Percentiles rank a stretch among this genome's conserved stretches.
Conservation (phyloP, 257 asterid species). For the Forsythia viridissima region DNA sequence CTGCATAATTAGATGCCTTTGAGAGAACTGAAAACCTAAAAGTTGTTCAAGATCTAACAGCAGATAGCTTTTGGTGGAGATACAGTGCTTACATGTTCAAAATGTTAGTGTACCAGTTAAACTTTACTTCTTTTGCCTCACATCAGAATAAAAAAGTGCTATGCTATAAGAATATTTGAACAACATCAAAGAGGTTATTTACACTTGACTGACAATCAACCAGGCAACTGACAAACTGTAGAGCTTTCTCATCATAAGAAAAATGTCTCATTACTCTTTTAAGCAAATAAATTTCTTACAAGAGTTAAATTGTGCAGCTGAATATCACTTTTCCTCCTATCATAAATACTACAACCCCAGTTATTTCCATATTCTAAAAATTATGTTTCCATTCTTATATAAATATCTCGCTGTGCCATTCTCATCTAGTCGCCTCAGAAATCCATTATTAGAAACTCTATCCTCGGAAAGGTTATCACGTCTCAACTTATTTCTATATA, state of each 20-base stretch:
- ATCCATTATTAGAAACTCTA: conserved; percentile 1
- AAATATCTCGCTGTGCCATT: neutral
- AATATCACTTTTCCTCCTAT: neutral
- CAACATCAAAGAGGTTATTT: too few species aligned
- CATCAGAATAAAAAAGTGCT: too few species aligned
- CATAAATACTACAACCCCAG: neutral
- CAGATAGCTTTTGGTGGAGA: too few species aligned
- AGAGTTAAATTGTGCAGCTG: neutral
- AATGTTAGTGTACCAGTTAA: too few species aligned
- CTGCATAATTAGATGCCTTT: neutral
- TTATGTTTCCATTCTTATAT: neutral
- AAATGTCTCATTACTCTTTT: neutral
- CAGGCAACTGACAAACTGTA: neutral
- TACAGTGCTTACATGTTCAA: too few species aligned
- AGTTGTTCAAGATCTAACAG: too few species aligned
- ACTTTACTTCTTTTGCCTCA: too few species aligned
- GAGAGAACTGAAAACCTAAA: too few species aligned
- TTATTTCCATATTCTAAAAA: neutral
- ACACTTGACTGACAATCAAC: neutral
- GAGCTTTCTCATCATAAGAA: neutral
- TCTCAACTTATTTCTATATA: neutral
- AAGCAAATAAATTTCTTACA: neutral
- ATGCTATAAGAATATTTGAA: too few species aligned
- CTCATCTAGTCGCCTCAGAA: neutral
- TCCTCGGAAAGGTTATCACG: neutral